Conservation (phyloP, 441 rosid species). For the Corymbia calophylla region DNA sequence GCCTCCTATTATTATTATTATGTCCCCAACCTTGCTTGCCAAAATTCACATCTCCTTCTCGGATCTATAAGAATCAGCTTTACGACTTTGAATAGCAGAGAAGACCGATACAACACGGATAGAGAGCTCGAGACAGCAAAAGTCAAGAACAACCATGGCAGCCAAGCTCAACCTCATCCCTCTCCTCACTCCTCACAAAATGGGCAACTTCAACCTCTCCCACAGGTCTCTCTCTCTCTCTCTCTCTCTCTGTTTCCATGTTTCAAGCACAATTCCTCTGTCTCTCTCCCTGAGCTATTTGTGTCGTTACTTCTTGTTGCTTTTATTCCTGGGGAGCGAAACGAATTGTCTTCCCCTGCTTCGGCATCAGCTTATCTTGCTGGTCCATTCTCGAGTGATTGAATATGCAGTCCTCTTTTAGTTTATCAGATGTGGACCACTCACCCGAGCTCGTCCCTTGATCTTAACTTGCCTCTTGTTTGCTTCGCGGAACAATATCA, state of each 20-base stretch:
- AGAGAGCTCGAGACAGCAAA: not conserved
- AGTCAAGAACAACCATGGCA: not conserved
- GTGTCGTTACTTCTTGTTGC: not conserved
- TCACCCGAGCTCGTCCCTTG: not conserved
- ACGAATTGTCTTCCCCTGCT: not conserved
- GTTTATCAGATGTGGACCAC: not conserved
- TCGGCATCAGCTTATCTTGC: not conserved
- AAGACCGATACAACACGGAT: not conserved
- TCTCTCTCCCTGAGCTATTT: not conserved
- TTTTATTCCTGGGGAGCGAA: not conserved
- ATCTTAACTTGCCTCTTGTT: not conserved
- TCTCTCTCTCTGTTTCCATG: not conserved
- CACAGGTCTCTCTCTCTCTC: conserved; percentile 7
- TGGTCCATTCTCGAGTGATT: not conserved
- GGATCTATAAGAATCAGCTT: not conserved
- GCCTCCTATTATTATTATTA: not conserved
- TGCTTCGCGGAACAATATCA: not conserved
- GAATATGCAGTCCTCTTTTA: not conserved
- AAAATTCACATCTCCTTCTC: not conserved
- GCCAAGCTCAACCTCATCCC: conserved; percentile 3
- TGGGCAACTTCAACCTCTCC: conserved; percentile 17
- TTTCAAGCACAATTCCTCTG: not conserved
- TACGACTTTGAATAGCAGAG: not conserved
- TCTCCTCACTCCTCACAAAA: conserved; percentile 14
- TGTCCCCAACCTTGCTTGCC: not conserved